Evolutionary conservation across 2,329 filamentous ascomycete genomes (phyloP).

Genomic region (Pseudopyrenochaeta lycopersici): DNA sequence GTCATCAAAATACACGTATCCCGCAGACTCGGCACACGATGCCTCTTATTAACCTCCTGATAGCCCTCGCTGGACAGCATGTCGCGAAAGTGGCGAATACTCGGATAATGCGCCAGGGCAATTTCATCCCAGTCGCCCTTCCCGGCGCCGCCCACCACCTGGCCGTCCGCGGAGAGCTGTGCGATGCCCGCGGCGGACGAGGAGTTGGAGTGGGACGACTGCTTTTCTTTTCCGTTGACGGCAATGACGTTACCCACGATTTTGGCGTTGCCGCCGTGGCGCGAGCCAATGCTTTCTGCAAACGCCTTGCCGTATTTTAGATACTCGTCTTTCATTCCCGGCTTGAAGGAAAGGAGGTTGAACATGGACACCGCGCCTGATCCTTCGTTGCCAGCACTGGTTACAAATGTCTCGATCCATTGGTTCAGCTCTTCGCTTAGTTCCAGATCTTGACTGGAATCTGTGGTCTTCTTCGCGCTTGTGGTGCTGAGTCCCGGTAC

Average conservation of each 20-base stretch:
- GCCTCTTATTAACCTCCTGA: slow-evolving; percentile 64
- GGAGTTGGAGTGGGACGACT: too few species aligned
- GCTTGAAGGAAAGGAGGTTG: slow-evolving; percentile 68
- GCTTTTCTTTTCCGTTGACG: slow-evolving; percentile 8
- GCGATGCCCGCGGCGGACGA: too few species aligned
- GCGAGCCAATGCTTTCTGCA: slow-evolving; percentile 58
- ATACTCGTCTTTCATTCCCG: slow-evolving; percentile 62
- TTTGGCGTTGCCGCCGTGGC: slow-evolving; percentile 67
- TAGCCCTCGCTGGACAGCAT: slow-evolving; percentile 68
- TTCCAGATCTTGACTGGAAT: slow-evolving; percentile 55
- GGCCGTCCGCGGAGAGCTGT: background rate
- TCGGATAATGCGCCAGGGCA: slow-evolving; percentile 71
- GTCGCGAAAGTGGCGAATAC: slow-evolving; percentile 68
- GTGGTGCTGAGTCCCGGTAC: slow-evolving; percentile 50
- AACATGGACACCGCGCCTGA: slow-evolving; percentile 67
- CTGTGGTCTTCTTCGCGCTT: slow-evolving; percentile 16
- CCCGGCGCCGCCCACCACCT: slow-evolving; percentile 7
- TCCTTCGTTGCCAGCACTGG: slow-evolving; percentile 28
- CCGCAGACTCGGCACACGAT: slow-evolving; percentile 60
- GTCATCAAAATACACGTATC: slow-evolving; percentile 65
- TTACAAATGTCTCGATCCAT: slow-evolving; percentile 58
- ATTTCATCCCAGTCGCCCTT: slow-evolving; percentile 67
- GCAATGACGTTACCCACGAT: slow-evolving; percentile 66
- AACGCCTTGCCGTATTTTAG: slow-evolving; percentile 67
- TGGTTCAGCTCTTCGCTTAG: slow-evolving; percentile 59